phyloP scores from a whole-genome alignment of 2,329 filamentous ascomycete species.

The Xylaria sp. region DNA sequence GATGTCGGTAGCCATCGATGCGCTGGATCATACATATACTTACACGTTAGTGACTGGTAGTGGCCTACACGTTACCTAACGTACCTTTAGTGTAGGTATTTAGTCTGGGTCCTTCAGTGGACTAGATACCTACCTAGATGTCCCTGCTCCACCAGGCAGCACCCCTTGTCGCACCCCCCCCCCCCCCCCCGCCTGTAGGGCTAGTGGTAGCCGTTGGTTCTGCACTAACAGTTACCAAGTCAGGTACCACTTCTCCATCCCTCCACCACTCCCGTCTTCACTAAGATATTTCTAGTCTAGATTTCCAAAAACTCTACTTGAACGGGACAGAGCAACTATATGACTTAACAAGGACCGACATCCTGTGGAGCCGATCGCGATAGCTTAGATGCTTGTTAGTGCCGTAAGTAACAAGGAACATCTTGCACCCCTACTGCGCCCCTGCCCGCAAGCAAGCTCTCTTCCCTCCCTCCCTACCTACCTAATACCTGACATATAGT shows the following conservation, averaged over 20 bases:
- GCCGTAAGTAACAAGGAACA: slow-evolving; percentile 7
- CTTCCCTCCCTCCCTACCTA: no score
- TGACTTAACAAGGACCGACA: not conserved
- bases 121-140: no score
- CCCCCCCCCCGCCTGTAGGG: no score
- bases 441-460: slow-evolving; percentile 4
- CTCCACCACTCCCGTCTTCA: slow-evolving; percentile 9
- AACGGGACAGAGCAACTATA: not conserved
- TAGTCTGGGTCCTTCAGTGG: not conserved
- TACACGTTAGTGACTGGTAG: not conserved
- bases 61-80: not conserved
- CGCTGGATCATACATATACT: no score
- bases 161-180: no score
- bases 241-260: not conserved
- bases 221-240: no score
- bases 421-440: slow-evolving; percentile 5
- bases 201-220: no score
- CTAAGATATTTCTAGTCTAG: slow-evolving; percentile 13
- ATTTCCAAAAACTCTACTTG: not conserved
- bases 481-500: not conserved
- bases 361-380: slow-evolving; percentile 2
- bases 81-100: no score
- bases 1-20: no score
- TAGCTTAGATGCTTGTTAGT: slow-evolving; percentile 6
- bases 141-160: no score